Conservation (phyloP, 345 rosid species). For the Mercurialis annua region DNA sequence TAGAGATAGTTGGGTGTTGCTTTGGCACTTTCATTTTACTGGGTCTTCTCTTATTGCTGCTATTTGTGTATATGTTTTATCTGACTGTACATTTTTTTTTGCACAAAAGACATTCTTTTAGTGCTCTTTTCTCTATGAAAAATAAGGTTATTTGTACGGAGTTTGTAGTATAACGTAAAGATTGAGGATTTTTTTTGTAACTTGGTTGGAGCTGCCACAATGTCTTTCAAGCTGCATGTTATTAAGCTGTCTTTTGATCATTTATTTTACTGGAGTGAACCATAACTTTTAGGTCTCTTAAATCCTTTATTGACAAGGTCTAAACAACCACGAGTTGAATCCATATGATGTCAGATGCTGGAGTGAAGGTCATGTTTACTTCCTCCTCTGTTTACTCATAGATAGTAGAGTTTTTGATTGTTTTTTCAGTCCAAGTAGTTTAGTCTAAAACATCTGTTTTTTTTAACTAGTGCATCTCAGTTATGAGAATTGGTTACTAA, state of each 20-base stretch:
- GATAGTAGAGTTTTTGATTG: neutral
- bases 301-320: neutral
- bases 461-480: neutral
- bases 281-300: neutral
- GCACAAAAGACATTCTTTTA: neutral
- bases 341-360: neutral
- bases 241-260: neutral
- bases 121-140: neutral
- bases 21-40: neutral
- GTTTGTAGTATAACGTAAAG: neutral
- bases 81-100: neutral
- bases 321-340: neutral
- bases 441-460: constrained; percentile 4
- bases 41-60: neutral
- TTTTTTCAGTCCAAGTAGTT: neutral
- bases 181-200: neutral
- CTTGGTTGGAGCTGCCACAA: neutral
- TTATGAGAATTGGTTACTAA: neutral
- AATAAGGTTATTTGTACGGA: neutral
- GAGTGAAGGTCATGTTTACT: neutral
- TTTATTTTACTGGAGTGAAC: neutral
- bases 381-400: neutral
- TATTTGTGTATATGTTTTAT: neutral
- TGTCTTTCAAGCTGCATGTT: constrained; percentile 2
- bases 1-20: neutral